A percentile compares a stretch with the other conserved stretches of the same genome.
Evolutionary conservation across 2,329 filamentous ascomycete genomes (phyloP).

Genomic region (Colletotrichum chlorophyti): DNA sequence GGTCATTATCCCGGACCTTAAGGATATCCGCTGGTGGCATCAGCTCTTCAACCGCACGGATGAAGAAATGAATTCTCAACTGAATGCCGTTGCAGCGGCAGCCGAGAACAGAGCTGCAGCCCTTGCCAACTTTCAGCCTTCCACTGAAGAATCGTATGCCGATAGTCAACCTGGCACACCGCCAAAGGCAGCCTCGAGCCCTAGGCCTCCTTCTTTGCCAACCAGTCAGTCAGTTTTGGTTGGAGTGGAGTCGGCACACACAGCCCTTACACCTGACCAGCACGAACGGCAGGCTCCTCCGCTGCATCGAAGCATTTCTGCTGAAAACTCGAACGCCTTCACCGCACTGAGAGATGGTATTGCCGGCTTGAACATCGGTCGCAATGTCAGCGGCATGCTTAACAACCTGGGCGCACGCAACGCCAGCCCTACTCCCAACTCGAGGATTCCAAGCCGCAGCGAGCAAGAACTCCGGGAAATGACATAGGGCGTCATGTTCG

Average conservation of each 20-base stretch:
- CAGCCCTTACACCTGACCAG: constrained; percentile 53
- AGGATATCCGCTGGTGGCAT: constrained; percentile 92
- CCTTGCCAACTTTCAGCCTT: constrained; percentile 32
- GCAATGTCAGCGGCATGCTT: constrained; percentile 52
- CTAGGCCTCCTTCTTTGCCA: constrained; percentile 46
- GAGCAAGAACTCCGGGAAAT: constrained; percentile 54
- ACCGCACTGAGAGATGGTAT: constrained; percentile 56
- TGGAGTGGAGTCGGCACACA: constrained; percentile 64
- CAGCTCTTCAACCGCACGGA: constrained; percentile 86
- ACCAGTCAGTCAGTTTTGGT: constrained; percentile 61
- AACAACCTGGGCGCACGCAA: constrained; percentile 39
- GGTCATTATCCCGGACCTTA: constrained; percentile 79
- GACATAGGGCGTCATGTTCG: constrained; percentile 51
- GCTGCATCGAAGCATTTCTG: constrained; percentile 52
- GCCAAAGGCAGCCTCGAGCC: constrained; percentile 36
- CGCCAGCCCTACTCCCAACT: constrained; percentile 31
- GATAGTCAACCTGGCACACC: constrained; percentile 36
- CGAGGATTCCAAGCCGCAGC: constrained; percentile 32
- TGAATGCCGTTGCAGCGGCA: constrained; percentile 60
- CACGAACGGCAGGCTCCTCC: constrained; percentile 32
- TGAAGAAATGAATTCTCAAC: constrained; percentile 86
- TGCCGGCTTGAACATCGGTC: constrained; percentile 55
- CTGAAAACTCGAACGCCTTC: constrained; percentile 52
- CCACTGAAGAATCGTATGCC: constrained; percentile 29
- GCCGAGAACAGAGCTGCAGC: constrained; percentile 46